Base-by-base conservation (phyloP, 2,329 filamentous ascomycete genomes). In the Neofusicoccum parvum region DNA sequence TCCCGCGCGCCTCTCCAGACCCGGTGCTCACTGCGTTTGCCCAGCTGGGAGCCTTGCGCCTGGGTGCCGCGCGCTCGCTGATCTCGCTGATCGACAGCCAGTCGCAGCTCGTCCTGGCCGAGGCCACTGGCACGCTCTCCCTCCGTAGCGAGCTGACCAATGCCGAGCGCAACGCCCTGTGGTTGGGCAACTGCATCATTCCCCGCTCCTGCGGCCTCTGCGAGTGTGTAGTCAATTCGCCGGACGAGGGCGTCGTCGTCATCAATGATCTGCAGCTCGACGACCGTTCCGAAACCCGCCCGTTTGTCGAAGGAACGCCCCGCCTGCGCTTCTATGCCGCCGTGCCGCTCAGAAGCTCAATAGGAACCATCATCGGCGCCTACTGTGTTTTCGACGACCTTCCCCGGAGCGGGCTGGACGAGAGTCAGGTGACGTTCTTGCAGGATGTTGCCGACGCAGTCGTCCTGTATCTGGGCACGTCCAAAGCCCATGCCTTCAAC, bases 61-160 rank as follows among this genome's bases (percentile, higher is more conserved):
- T 79, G 23, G 74, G 75, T 39, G 70, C 73, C 1, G 72, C 72
- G 6, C 69, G 76, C 50, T 75, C 74, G 50, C 65, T 77, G 36
- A 75, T 78, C 36, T 77, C 75, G 66, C 75, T 79, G 69, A 77
- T 78, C 70, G 76, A 78, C 66, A 69, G 74, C 23, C 70, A 68
- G 36, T 70, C 74, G 67, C 74, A 74, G 69, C 76, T 72, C 64
- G 72, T 77, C 37, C 69, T 78, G 3, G 75, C 75, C 11, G 75
- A 77, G 65, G 75, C 74, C 15, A 78, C 75, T 11, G 67, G 67
- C 23, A 73, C 73, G 2, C 56, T 73, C 7, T 75, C 73, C 0
- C 62, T 75, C 1, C 67, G 73, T 39, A 75, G 69, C 12, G 72
- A 71, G 12, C 67, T 71, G 39, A 66, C 72, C 1, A 69, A 72